phyloP scores from a whole-genome alignment of 768 basidiomycete species.

The Filobasidium wieringae region DNA sequence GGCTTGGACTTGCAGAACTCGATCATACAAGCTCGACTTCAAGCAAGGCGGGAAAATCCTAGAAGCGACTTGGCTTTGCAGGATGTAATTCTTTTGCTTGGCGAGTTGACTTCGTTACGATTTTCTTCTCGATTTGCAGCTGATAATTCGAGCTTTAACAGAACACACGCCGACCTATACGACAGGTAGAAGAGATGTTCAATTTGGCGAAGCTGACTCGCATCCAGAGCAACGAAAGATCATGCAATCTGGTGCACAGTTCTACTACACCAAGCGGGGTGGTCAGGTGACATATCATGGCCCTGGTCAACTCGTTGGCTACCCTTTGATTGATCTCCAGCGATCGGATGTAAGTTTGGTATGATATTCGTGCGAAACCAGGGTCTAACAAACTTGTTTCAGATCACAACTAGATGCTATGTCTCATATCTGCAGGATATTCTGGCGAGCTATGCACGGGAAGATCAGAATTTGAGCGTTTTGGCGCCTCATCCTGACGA shows the following conservation, averaged over 20 bases:
- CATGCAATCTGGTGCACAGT: constrained; percentile 72
- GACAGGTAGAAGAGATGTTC: constrained; percentile 72
- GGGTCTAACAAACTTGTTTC: neutral
- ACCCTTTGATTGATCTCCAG: constrained; percentile 82
- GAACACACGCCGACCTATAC: constrained; percentile 94
- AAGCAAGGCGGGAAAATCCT: constrained; percentile 15
- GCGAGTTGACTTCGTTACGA: constrained; percentile 16
- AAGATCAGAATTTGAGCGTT: constrained; percentile 31
- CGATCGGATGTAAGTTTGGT: constrained; percentile 52
- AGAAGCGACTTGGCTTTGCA: constrained; percentile 17
- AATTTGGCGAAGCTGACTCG: constrained; percentile 22
- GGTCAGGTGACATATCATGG: constrained; percentile 96
- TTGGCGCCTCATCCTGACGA: constrained; percentile 49
- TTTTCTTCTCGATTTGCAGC: constrained; percentile 47
- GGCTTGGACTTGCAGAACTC: constrained; percentile 40
- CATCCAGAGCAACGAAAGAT: constrained; percentile 54
- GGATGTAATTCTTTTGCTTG: constrained; percentile 36
- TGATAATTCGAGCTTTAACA: constrained; percentile 1
- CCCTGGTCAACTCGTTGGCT: constrained; percentile 92
- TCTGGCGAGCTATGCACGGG: constrained; percentile 56
- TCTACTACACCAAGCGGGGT: constrained; percentile 66
- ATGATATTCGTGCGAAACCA: neutral
- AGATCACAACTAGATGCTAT: constrained; percentile 45
- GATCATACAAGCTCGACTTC: constrained; percentile 26
- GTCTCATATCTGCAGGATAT: constrained; percentile 69